These are phyloP conservation scores for Thielaviopsis euricoi DNA, from an alignment of 2,329 filamentous ascomycete genomes.

Conservation along the genomic window DNA sequence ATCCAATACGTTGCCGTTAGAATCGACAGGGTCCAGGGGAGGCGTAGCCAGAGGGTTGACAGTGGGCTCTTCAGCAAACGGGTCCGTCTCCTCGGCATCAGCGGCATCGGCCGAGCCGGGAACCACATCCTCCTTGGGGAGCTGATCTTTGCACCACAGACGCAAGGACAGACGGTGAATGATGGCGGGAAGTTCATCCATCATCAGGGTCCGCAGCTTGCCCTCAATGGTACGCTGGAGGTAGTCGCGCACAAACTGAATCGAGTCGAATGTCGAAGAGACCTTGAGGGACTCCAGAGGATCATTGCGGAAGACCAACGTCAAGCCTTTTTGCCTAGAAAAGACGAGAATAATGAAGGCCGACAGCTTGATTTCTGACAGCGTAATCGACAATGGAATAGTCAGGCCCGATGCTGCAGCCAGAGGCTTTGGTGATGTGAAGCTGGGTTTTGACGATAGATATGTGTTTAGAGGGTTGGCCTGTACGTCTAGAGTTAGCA, in stretches of 20 bases:
- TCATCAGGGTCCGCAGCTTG: conserved; percentile 82
- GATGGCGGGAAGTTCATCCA: conserved; percentile 93
- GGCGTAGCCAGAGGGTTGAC: conserved; percentile 71
- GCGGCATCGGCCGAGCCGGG: conserved; percentile 11
- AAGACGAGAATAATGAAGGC: conserved; percentile 97
- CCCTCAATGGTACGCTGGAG: conserved; percentile 90
- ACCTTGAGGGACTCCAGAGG: conserved; percentile 95
- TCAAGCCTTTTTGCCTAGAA: conserved; percentile 91
- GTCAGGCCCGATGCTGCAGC: conserved; percentile 85
- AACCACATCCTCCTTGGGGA: conserved; percentile 39
- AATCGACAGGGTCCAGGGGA: conserved; percentile 67
- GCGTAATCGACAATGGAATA: conserved; percentile 90
- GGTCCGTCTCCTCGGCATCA: conserved; percentile 28
- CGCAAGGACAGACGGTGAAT: conserved; percentile 83
- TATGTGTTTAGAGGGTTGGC: conserved; percentile 96
- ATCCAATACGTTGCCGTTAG: conserved; percentile 60
- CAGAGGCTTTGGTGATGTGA: conserved; percentile 82
- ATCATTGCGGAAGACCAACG: conserved; percentile 93
- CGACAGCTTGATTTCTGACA: conserved; percentile 89
- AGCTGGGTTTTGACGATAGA: conserved; percentile 74
- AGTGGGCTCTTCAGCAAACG: conserved; percentile 30
- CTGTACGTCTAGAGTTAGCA: conserved; percentile 35
- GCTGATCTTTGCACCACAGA: conserved; percentile 79
- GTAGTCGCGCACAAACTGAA: conserved; percentile 95
- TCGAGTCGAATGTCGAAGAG: conserved; percentile 96